A percentile compares a stretch with the other conserved stretches of the same genome.
Evolutionary conservation across 2,329 filamentous ascomycete species (phyloP).

Genomic region (Ophiocordyceps polyrhachis-furcata): DNA sequence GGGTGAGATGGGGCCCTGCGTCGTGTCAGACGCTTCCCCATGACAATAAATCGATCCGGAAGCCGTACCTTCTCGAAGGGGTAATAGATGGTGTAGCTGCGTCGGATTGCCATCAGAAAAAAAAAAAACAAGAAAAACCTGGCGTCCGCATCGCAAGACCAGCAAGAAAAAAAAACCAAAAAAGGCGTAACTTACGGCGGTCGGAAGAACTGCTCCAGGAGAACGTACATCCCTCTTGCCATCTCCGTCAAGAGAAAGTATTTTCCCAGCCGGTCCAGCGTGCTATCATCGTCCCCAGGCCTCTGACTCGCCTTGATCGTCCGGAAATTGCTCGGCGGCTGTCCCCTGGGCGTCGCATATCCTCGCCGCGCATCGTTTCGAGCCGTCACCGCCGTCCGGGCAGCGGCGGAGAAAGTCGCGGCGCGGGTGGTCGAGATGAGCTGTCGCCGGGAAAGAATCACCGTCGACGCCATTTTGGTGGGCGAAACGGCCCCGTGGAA

Average conservation of each 20-base stretch:
- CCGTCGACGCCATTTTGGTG: slow-evolving; percentile 9
- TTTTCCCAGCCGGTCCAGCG: slow-evolving; percentile 69
- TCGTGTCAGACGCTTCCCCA: slow-evolving; percentile 5
- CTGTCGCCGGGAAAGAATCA: slow-evolving; percentile 18
- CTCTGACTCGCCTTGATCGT: slow-evolving; percentile 55
- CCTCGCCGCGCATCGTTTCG: slow-evolving; percentile 9
- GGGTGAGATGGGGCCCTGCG: slow-evolving; percentile 80
- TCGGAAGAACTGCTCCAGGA: slow-evolving; percentile 95
- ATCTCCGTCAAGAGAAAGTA: slow-evolving; percentile 96
- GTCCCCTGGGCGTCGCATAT: slow-evolving; percentile 55
- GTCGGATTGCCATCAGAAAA: neutral
- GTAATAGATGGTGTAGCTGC: slow-evolving; percentile 98
- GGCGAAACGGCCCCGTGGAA: neutral
- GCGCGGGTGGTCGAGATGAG: slow-evolving; percentile 6
- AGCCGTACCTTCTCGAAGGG: slow-evolving; percentile 73
- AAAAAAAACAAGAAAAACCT: no score
- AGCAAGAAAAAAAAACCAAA: no score
- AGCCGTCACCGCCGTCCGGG: slow-evolving; percentile 5
- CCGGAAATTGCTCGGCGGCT: slow-evolving; percentile 67
- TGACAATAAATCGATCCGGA: neutral
- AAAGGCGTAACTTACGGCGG: slow-evolving; percentile 56
- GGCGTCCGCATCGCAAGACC: neutral
- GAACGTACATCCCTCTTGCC: slow-evolving; percentile 92
- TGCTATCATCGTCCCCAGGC: slow-evolving; percentile 61
- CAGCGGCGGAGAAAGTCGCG: slow-evolving; percentile 7